Evolutionary conservation across 2,329 filamentous ascomycete genomes (phyloP).

Genomic region (Xylariales sp.): DNA sequence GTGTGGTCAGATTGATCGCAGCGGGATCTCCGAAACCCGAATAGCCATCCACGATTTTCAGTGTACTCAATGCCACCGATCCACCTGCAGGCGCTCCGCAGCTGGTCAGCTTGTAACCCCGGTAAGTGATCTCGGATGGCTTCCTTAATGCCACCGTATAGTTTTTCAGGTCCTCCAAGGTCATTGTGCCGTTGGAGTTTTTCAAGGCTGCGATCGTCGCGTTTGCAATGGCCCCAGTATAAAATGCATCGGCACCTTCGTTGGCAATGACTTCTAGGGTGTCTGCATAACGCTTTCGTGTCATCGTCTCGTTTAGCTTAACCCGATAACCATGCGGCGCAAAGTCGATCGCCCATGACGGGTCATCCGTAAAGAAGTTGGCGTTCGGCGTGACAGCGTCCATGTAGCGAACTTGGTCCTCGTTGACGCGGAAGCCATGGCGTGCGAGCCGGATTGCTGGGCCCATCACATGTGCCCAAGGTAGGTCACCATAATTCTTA

Average conservation of each 20-base stretch:
- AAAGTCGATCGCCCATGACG: conserved; percentile 79
- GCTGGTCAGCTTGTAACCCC: conserved; percentile 64
- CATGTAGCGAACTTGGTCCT: conserved; percentile 67
- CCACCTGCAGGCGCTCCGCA: conserved; percentile 71
- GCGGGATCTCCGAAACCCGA: conserved; percentile 53
- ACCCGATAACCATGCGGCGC: conserved; percentile 42
- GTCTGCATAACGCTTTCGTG: conserved; percentile 49
- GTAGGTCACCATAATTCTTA: conserved; percentile 56
- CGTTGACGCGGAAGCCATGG: conserved; percentile 65
- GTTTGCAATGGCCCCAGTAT: conserved; percentile 36
- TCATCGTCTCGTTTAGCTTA: conserved; percentile 32
- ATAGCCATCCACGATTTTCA: conserved; percentile 75
- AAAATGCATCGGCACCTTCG: conserved; percentile 31
- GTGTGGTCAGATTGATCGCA: conserved; percentile 58
- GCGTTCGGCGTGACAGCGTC: conserved; percentile 37
- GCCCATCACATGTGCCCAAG: conserved; percentile 62
- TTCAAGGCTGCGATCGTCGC: conserved; percentile 55
- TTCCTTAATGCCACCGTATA: conserved; percentile 64
- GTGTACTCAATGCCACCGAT: conserved; percentile 61
- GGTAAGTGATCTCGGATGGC: conserved; percentile 57
- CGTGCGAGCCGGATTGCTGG: conserved; percentile 70
- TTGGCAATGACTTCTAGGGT: conserved; percentile 47
- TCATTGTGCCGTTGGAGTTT: conserved; percentile 70
- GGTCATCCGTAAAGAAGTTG: conserved; percentile 64
- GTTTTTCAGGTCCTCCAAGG: conserved; percentile 69